These are phyloP conservation scores for Saccharomycopsis synnaedendra DNA, from an alignment of 805 yeast species.

Conservation along the genomic window DNA sequence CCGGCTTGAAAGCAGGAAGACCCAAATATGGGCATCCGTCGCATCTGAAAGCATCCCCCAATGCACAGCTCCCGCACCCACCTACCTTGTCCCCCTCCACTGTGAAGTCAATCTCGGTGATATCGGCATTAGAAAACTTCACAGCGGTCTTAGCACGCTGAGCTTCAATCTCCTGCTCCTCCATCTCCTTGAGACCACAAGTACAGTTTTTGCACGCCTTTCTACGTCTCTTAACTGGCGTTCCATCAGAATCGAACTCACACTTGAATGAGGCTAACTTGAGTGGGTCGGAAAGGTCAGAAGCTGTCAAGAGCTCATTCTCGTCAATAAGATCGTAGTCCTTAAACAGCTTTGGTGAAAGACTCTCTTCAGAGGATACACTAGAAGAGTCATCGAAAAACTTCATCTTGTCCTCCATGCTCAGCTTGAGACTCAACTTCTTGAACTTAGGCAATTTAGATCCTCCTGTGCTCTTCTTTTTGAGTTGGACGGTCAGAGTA, in stretches of 20 bases:
- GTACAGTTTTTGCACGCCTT: conserved; percentile 98
- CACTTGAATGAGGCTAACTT: conserved; percentile 36
- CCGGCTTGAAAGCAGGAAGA: conserved; percentile 96
- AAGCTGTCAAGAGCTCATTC: conserved; percentile 25
- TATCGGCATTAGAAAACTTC: conserved; percentile 21
- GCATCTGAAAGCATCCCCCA: conserved; percentile 97
- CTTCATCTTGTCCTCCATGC: conserved; percentile 1
- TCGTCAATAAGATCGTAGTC: conserved; percentile 25
- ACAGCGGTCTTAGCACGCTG: conserved; percentile 4
- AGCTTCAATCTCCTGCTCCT: conserved; percentile 44
- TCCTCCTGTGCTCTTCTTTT: conserved; percentile 1
- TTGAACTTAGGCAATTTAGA: background rate
- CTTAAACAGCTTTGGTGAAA: conserved; percentile 2
- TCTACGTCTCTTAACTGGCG: conserved; percentile 49
- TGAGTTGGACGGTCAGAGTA: background rate
- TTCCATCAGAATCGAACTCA: conserved; percentile 20
- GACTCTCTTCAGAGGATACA: background rate
- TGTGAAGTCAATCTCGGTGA: conserved; percentile 20
- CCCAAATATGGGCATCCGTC: conserved; percentile 98
- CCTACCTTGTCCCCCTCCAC: conserved; percentile 41
- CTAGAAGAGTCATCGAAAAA: conserved; percentile 7
- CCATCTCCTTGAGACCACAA: conserved; percentile 88
- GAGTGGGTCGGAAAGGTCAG: conserved; percentile 43
- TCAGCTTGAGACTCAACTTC: background rate
- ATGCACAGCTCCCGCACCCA: conserved; percentile 93